Base-by-base conservation (phyloP, 2,329 filamentous ascomycete genomes). In the Xylariales sp. region DNA sequence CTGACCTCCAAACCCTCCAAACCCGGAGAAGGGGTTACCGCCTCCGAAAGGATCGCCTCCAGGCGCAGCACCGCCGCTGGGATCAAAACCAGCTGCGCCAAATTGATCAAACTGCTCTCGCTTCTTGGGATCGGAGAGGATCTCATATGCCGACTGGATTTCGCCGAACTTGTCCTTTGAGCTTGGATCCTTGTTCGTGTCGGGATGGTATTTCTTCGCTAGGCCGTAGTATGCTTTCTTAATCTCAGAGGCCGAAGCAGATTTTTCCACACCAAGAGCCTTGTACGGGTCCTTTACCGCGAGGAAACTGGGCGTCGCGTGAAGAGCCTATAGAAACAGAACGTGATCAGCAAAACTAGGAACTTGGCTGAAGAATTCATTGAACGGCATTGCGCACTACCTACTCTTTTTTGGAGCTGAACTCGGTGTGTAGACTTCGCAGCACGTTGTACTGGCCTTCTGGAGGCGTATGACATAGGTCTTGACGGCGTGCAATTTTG, bases 141-240 rank as follows among this genome's bases (percentile, higher is more conserved):
- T 73, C 62, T 98, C 93, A 65, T 98, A 98, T 17, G 93, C 88
- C 21, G 85, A 79, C 62, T 98, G 93, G 38, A 94, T 88, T 51
- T 96, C 91, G 46, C 83, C 78, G 55, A 98, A 98, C 54, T 86
- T 91, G 53, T 97, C 93, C 61, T 97, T 97, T 24, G 93, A 90
- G n/a, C 71, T 76, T 3, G 87, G 63, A 51, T 97, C 93, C 62
- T 97, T 97, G 72, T 97, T 98, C 24, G 93, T 97, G 60, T 98
- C 93, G 7, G 93, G 93, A 55, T 98, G 93, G 60, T 81, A 98
- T 58, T 97, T 98, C 66, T 98, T 98, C 15, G 93, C 93, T 42
- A 97, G 72, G 35, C 90, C 88, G 60, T 98, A 98, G 70, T 98
- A 98, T 4, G 93, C 90, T 63, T 96, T 97, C 62, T 98, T 98